Evolutionary conservation across 805 yeast genomes (phyloP).

Genomic region (Suhomyces emberorum): DNA sequence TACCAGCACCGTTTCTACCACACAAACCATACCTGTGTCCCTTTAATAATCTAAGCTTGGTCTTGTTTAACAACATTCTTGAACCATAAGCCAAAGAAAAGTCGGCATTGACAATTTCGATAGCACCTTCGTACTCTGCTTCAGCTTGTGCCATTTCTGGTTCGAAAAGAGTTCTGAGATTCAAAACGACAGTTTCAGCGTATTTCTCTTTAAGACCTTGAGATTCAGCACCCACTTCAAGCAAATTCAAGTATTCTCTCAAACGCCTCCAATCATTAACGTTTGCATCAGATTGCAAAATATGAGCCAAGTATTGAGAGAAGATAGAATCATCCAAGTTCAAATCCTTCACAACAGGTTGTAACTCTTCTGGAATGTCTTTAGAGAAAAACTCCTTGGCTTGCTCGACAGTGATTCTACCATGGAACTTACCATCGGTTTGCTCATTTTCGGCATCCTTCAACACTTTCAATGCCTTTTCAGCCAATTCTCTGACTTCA

Average conservation of each 20-base stretch:
- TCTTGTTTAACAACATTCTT: slow-evolving; percentile 92
- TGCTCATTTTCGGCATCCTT: slow-evolving; percentile 73
- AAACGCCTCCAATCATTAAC: slow-evolving; percentile 49
- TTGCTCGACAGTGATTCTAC: slow-evolving; percentile 58
- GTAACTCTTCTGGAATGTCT: slow-evolving; percentile 13
- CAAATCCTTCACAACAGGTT: slow-evolving; percentile 11
- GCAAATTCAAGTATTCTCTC: slow-evolving; percentile 48
- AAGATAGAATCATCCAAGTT: slow-evolving; percentile 35
- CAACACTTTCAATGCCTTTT: slow-evolving; percentile 78
- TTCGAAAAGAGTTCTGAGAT: slow-evolving; percentile 53
- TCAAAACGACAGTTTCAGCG: slow-evolving; percentile 43
- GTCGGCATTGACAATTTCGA: slow-evolving; percentile 89
- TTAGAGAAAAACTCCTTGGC: slow-evolving; percentile 44
- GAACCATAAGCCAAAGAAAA: slow-evolving; percentile 97
- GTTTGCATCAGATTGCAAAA: slow-evolving; percentile 41
- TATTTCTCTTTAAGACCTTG: slow-evolving; percentile 35
- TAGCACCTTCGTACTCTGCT: slow-evolving; percentile 71
- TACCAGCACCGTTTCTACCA: slow-evolving; percentile 99
- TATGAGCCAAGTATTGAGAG: slow-evolving; percentile 44
- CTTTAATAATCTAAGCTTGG: slow-evolving; percentile 79
- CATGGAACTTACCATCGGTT: slow-evolving; percentile 71
- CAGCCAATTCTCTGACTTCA: slow-evolving; percentile 91
- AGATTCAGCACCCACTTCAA: slow-evolving; percentile 16
- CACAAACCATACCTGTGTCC: slow-evolving; percentile 98
- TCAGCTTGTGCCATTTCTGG: slow-evolving; percentile 43